Conservation (phyloP, 139 green algal species). For the Choricystis sp. region DNA sequence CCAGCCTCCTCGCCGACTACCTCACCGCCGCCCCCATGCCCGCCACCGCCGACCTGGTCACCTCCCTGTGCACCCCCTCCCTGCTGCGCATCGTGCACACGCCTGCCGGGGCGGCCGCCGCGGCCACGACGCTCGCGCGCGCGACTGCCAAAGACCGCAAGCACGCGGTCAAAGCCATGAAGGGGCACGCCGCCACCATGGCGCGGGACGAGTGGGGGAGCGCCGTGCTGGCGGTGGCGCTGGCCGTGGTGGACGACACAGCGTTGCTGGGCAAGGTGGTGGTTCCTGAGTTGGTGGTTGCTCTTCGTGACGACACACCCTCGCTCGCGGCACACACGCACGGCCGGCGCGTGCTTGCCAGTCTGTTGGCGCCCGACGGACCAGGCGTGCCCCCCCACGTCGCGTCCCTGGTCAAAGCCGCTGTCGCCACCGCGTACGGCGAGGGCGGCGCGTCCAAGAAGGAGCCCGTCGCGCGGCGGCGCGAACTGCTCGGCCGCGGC, state of each 20-base stretch:
- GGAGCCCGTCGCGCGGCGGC: conserved; percentile 25
- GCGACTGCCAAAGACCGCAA: conserved; percentile 63
- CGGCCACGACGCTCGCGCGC: conserved; percentile 52
- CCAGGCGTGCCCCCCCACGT: conserved; percentile 32
- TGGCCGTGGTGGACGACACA: conserved; percentile 72
- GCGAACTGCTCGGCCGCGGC: conserved; percentile 47
- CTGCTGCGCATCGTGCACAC: conserved; percentile 84
- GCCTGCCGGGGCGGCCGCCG: conserved; percentile 48
- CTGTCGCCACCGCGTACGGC: conserved; percentile 11
- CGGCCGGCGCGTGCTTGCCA: conserved; percentile 37
- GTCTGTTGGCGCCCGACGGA: conserved; percentile 52
- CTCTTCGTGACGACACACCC: not conserved
- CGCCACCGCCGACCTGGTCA: conserved; percentile 54
- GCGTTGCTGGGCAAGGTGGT: conserved; percentile 52
- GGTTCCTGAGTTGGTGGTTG: conserved; percentile 43
- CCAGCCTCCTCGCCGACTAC: conserved; percentile 68
- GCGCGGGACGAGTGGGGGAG: conserved; percentile 66
- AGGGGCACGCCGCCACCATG: conserved; percentile 50
- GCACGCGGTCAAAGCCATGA: conserved; percentile 56
- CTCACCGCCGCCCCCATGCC: conserved; percentile 37
- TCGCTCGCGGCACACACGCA: conserved; percentile 15
- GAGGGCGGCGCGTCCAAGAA: conserved; percentile 47
- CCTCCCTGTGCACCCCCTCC: conserved; percentile 43
- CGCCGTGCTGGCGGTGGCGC: conserved; percentile 40
- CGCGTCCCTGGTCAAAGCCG: conserved; percentile 21